These are phyloP conservation scores for Phytophthora cajani DNA, from an alignment of 352 stramenopile species.

Conservation along the genomic window DNA sequence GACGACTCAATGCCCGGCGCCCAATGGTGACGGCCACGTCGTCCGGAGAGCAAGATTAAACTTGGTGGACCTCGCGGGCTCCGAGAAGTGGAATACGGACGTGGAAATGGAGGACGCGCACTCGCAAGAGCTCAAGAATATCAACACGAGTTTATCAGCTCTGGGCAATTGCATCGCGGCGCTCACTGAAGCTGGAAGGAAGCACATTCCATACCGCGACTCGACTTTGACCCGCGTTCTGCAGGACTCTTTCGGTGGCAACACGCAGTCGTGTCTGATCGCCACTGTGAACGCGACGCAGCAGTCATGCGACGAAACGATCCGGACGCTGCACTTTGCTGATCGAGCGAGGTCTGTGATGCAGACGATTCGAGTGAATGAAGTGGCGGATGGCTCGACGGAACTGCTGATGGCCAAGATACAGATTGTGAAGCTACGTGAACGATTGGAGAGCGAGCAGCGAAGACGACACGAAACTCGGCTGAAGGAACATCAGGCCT, in stretches of 20 bases:
- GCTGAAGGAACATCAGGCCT: conserved; percentile 62
- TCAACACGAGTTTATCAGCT: conserved; percentile 92
- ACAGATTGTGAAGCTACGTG: conserved; percentile 61
- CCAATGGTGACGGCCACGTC: conserved; percentile 47
- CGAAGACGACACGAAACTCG: conserved; percentile 52
- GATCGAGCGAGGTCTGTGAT: conserved; percentile 77
- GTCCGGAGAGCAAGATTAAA: conserved; percentile 66
- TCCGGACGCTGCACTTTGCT: conserved; percentile 82
- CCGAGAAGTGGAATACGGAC: conserved; percentile 87
- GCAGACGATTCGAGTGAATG: conserved; percentile 76
- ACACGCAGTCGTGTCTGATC: conserved; percentile 76
- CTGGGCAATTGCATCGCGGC: conserved; percentile 93
- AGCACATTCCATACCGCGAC: conserved; percentile 92
- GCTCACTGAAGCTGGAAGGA: conserved; percentile 75
- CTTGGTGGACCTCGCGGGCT: conserved; percentile 81
- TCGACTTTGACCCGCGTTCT: conserved; percentile 90
- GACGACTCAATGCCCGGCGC: conserved; percentile 33
- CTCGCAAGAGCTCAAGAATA: conserved; percentile 87
- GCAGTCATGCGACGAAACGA: conserved; percentile 65
- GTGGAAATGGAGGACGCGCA: conserved; percentile 74
- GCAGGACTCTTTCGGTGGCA: conserved; percentile 83
- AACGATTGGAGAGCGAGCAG: conserved; percentile 60
- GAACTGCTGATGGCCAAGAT: conserved; percentile 68
- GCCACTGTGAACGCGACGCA: conserved; percentile 64
- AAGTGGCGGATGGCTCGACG: conserved; percentile 51